Conservation (phyloP, 441 rosid genomes). For the Erysimum cheiri region DNA sequence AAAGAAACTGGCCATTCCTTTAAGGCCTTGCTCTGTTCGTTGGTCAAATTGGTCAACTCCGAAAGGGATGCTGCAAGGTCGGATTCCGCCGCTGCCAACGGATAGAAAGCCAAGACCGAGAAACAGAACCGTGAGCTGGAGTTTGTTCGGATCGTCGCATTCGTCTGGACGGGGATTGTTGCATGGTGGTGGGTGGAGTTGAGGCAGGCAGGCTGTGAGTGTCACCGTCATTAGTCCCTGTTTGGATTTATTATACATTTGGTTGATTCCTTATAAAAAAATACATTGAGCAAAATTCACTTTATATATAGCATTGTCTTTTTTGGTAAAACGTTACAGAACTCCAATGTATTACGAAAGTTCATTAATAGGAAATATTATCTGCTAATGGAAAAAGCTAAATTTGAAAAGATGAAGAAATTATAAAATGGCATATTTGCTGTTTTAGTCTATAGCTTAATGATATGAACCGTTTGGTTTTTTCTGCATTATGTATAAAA, state of each 20-base stretch:
- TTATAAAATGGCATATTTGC: constrained; percentile 4
- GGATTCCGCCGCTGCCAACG: constrained; percentile 89
- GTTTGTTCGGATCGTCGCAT: constrained; percentile 49
- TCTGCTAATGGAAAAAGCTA: not conserved
- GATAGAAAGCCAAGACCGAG: constrained; percentile 66
- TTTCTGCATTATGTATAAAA: not conserved
- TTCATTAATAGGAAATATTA: constrained; percentile 24
- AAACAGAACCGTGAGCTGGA: constrained; percentile 66
- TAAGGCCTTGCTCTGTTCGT: constrained; percentile 64
- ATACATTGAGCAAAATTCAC: not conserved
- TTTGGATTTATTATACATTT: constrained; percentile 17
- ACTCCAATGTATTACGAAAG: constrained; percentile 23
- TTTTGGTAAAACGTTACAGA: not conserved
- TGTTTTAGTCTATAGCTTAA: constrained; percentile 6
- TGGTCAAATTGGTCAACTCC: constrained; percentile 94
- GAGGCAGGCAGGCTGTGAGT: constrained; percentile 70
- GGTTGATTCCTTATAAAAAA: constrained; percentile 14
- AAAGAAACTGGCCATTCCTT: constrained; percentile 78
- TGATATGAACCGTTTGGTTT: constrained; percentile 4
- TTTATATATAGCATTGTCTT: not conserved
- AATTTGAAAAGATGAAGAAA: not conserved
- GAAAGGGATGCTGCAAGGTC: constrained; percentile 90
- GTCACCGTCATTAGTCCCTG: constrained; percentile 80
- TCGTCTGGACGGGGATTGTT: constrained; percentile 15
- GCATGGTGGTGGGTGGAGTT: constrained; percentile 71